phyloP scores from a whole-genome alignment of 139 green algal species.

The Prasinococcaceae sp. region DNA sequence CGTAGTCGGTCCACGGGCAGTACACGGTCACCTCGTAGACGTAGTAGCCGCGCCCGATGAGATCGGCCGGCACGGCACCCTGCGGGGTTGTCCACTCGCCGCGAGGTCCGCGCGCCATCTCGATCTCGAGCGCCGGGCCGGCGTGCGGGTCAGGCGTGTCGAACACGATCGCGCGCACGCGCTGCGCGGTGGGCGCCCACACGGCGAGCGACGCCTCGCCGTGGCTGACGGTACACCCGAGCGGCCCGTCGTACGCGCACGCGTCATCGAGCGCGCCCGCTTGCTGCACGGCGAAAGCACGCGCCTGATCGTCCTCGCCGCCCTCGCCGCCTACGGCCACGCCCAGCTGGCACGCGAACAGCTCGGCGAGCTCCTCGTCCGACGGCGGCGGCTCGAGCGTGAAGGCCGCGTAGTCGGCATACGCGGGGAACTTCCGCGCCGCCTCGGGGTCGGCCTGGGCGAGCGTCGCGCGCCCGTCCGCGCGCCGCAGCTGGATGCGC shows the following conservation, averaged over 20 bases:
- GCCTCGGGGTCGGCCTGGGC: no score
- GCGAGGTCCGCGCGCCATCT: constrained; percentile 3
- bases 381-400: constrained; percentile 2
- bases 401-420: background rate
- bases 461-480: no score
- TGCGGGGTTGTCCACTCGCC: constrained; percentile 13
- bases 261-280: constrained; percentile 54
- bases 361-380: background rate
- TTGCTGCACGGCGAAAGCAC: constrained; percentile 39
- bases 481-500: no score
- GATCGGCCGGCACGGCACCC: constrained; percentile 20
- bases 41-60: constrained; percentile 31
- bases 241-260: constrained; percentile 45
- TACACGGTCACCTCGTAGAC: constrained; percentile 51
- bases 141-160: background rate
- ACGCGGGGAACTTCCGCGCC: background rate
- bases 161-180: constrained; percentile 33
- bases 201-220: constrained; percentile 18
- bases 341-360: constrained; percentile 34
- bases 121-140: background rate
- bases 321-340: constrained; percentile 12
- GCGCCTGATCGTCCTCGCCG: constrained; percentile 21
- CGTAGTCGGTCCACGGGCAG: constrained; percentile 33
- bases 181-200: constrained; percentile 67
- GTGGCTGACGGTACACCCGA: constrained; percentile 27